Percentiles rank a stretch among this genome's conserved stretches.
Evolutionary conservation across 495 filamentous ascomycete species (phyloP).

Genomic region (Hamigera avellanea): DNA sequence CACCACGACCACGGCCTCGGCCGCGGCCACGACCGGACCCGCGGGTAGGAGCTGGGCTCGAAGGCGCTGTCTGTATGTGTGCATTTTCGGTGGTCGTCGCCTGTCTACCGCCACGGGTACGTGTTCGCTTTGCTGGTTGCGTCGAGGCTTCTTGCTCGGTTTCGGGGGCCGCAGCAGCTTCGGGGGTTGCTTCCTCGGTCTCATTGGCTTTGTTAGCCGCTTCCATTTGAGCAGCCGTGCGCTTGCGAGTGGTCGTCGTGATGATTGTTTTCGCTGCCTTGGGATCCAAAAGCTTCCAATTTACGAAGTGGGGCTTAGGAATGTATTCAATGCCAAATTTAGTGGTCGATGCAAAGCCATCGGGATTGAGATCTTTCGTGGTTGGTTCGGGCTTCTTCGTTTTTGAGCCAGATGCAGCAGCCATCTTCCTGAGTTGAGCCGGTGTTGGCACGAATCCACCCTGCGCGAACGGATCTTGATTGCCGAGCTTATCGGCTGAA

Average conservation of each 20-base stretch:
- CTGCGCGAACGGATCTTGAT: slow-evolving; percentile 30
- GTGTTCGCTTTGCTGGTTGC: slow-evolving; percentile 16
- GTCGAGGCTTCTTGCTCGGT: slow-evolving; percentile 16
- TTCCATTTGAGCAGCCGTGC: slow-evolving; percentile 32
- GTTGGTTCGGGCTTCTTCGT: no score
- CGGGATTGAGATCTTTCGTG: slow-evolving; percentile 27
- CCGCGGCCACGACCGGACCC: slow-evolving; percentile 31
- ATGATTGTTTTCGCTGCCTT: slow-evolving; percentile 39
- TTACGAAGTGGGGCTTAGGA: slow-evolving; percentile 25
- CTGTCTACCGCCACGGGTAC: slow-evolving; percentile 20
- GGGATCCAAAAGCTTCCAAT: no score
- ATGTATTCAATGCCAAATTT: slow-evolving; percentile 24
- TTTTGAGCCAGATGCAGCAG: slow-evolving; percentile 18
- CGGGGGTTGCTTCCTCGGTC: slow-evolving; percentile 16
- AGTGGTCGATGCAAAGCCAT: slow-evolving; percentile 23
- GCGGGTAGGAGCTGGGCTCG: slow-evolving; percentile 6
- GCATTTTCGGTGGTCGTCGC: slow-evolving; percentile 13
- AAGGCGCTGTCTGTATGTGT: slow-evolving; percentile 8
- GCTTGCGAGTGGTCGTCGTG: slow-evolving; percentile 26
- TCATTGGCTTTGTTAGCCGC: slow-evolving; percentile 16
- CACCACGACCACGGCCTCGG: slow-evolving; percentile 43
- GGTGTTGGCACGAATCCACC: slow-evolving; percentile 34
- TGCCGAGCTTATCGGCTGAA: slow-evolving; percentile 13
- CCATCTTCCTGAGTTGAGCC: slow-evolving; percentile 29
- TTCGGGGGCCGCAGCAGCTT: slow-evolving; percentile 18